Evolutionary conservation across 1,139 yeast species (phyloP), one percentile per base, ranked within the genome.

Genomic region (Candida sanyaensis): DNA sequence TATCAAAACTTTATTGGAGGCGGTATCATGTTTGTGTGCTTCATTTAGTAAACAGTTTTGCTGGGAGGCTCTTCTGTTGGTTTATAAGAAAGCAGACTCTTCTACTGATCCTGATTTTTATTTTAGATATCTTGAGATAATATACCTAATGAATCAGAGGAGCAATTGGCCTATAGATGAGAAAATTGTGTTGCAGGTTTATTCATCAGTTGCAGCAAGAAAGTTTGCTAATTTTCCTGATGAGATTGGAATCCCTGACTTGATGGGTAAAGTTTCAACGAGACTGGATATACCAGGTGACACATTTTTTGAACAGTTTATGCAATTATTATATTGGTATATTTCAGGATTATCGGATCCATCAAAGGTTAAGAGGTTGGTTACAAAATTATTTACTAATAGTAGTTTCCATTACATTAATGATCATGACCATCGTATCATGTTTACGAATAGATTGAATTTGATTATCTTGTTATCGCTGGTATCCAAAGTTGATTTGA

Each of bases 121-220:
- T 46, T 61, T 58, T 27, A 57, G 61, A 17, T 71, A 66, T 48
- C 50, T 73, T 8, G 74, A 72, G 46, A 57, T 64, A 8, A 58
- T 70, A 30, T 63, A 63, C n/a, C 47, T 58, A 4, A 54, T 71
- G 36, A 60, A 62, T 46, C 65, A 66, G 43, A 55, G 62, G 13
- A 55, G 60, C 5, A 53, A 58, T 8, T 75, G 79, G 79, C 68
- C 70, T 4, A 42, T 73, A 2, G 72, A 73, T 37, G 80, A 75
- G 41, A 59, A 59, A 37, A 44, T 73, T 21, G 51, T 76, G 2
- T 49, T 65, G 9, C 60, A 58, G 28, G 46, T 75, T 3, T 74
- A 73, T 50, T 47, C 63, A 1, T 58, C 65, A 0, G 59, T 74
- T 4, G 68, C 77, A 0, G 37, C 54, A 1, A 53, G 75, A 38